phyloP scores from a whole-genome alignment of 139 green algal species.

The Chlamydomonas asymmetrica region DNA sequence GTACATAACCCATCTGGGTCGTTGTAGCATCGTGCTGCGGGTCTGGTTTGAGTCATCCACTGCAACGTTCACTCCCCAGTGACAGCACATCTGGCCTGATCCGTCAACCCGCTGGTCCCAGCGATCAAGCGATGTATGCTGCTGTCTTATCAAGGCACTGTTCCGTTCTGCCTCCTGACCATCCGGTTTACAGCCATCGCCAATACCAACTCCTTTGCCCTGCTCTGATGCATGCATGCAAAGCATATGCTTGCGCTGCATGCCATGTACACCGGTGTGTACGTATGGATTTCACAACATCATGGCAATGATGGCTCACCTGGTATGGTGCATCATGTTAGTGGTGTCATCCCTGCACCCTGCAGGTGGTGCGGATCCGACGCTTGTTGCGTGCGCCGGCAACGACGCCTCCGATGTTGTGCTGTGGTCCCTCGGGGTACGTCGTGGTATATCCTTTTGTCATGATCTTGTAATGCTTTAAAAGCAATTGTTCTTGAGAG shows the following conservation, averaged over 20 bases:
- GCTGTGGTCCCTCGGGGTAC: conserved; percentile 5
- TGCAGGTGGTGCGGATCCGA: conserved; percentile 5
- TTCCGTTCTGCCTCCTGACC: no score
- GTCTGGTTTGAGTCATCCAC: no score
- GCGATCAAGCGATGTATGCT: no score
- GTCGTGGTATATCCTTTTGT: not conserved
- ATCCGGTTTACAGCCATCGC: no score
- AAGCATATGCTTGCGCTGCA: not conserved
- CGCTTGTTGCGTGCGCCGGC: conserved; percentile 2
- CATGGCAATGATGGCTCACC: not conserved
- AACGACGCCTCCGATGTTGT: conserved; percentile 8
- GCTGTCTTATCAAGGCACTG: no score
- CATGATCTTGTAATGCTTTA: not conserved
- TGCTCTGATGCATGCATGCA: not conserved
- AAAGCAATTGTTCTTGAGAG: not conserved
- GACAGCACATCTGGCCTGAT: no score
- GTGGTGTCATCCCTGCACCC: not conserved
- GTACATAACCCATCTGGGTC: no score
- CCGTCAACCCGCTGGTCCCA: no score
- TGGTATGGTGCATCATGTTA: not conserved
- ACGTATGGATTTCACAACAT: not conserved
- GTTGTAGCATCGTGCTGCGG: no score
- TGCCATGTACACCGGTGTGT: not conserved
- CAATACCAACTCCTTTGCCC: not conserved
- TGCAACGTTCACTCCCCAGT: no score